phyloP scores from a whole-genome alignment of 169 alveolate species.

The Cryptosporidium ubiquitum region DNA sequence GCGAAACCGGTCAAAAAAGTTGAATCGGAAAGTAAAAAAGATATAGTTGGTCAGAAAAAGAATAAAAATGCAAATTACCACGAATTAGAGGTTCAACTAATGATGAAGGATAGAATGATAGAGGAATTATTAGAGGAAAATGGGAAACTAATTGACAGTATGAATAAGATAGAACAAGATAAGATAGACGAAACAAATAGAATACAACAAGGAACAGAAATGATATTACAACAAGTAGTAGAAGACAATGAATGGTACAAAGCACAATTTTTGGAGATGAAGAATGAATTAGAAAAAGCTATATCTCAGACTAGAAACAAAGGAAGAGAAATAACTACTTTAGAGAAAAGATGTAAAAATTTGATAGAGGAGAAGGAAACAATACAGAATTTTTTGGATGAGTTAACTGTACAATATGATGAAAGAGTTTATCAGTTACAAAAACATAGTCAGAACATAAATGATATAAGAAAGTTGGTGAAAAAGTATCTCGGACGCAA shows the following conservation, averaged over 20 bases:
- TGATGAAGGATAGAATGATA: slow-evolving; percentile 66
- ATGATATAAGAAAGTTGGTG: background rate
- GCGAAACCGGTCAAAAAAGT: background rate
- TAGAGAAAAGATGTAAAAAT: slow-evolving; percentile 57
- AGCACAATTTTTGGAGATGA: slow-evolving; percentile 58
- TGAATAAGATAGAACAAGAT: slow-evolving; percentile 47
- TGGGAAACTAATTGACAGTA: slow-evolving; percentile 42
- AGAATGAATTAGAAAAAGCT: slow-evolving; percentile 64
- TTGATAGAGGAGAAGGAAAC: slow-evolving; percentile 66
- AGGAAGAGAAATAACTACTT: slow-evolving; percentile 57
- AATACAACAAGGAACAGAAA: slow-evolving; percentile 67
- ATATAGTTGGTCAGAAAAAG: background rate
- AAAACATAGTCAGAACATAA: background rate
- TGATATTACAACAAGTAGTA: slow-evolving; percentile 63
- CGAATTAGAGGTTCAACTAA: slow-evolving; percentile 69
- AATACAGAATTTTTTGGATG: slow-evolving; percentile 40
- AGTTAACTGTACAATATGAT: slow-evolving; percentile 56
- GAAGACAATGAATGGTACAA: slow-evolving; percentile 74
- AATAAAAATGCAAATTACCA: background rate
- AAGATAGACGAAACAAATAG: slow-evolving; percentile 49
- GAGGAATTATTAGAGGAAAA: slow-evolving; percentile 62
- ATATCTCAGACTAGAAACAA: slow-evolving; percentile 49
- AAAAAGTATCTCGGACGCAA: slow-evolving; percentile 21
- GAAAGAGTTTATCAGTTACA: slow-evolving; percentile 36
- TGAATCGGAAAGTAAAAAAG: background rate